These are phyloP conservation scores for Boletus subcaerulescens DNA, from an alignment of 768 basidiomycete species.

Conservation along the genomic window DNA sequence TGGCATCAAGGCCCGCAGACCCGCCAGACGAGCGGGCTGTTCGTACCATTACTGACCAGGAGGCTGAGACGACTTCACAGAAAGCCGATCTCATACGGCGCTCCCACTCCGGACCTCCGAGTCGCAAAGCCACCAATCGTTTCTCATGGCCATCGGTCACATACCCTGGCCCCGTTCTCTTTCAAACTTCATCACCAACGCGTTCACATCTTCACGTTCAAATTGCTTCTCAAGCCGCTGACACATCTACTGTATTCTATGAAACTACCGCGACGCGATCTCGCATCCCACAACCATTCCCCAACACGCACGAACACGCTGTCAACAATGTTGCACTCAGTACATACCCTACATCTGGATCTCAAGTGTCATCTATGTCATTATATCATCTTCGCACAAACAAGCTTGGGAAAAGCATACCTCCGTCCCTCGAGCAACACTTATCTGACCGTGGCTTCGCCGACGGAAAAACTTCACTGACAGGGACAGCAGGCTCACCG, in stretches of 20 bases:
- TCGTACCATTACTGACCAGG: slow-evolving; percentile 2
- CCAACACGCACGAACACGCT: slow-evolving; percentile 18
- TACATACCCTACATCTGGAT: slow-evolving; percentile 32
- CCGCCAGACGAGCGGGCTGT: slow-evolving; percentile 1
- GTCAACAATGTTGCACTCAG: slow-evolving; percentile 24
- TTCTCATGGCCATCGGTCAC: slow-evolving; percentile 40
- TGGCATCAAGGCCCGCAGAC: slow-evolving; percentile 14
- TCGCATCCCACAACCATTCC: slow-evolving; percentile 20
- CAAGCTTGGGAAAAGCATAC: slow-evolving; percentile 7
- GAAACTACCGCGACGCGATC: slow-evolving; percentile 48
- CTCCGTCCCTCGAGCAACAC: slow-evolving; percentile 23
- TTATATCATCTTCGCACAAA: slow-evolving; percentile 28
- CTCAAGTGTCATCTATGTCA: slow-evolving; percentile 34
- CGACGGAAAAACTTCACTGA: slow-evolving; percentile 4
- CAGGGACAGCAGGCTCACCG: slow-evolving; percentile 6
- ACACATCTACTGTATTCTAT: slow-evolving; percentile 64
- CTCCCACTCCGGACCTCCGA: slow-evolving; percentile 42
- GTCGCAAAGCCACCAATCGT: slow-evolving; percentile 35
- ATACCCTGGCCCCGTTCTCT: slow-evolving; percentile 47
- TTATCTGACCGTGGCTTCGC: slow-evolving; percentile 15
- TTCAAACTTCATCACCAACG: slow-evolving; percentile 39
- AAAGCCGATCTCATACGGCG: slow-evolving; percentile 41
- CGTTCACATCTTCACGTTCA: slow-evolving; percentile 32
- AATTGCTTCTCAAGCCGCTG: slow-evolving; percentile 32
- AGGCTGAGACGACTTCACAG: slow-evolving; percentile 23